phyloP scores from a whole-genome alignment of 163 green algal genomes.

The Prototheca cutis region DNA sequence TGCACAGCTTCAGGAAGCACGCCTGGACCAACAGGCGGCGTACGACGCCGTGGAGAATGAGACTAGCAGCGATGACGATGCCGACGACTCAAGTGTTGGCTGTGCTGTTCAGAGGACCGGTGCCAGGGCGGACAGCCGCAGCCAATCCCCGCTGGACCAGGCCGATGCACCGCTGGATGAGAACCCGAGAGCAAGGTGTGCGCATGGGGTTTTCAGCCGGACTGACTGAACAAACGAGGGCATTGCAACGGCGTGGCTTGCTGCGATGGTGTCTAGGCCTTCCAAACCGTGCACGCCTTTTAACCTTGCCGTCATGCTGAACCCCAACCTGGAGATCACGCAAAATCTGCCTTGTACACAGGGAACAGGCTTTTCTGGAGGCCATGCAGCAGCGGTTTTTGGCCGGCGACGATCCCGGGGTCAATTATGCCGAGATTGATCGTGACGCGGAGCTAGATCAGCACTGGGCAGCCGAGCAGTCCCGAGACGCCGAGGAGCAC shows the following conservation, averaged over 20 bases:
- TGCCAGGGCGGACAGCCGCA: no score
- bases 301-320: background rate
- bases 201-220: no score
- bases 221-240: background rate
- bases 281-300: no score
- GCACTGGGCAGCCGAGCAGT: constrained; percentile 22
- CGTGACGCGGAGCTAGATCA: constrained; percentile 37
- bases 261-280: no score
- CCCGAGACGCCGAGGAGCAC: constrained; percentile 41
- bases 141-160: no score
- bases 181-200: no score
- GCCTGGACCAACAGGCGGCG: background rate
- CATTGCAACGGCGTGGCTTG: background rate
- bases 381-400: constrained; percentile 23
- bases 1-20: background rate
- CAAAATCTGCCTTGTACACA: background rate
- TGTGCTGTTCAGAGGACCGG: no score
- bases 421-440: constrained; percentile 19
- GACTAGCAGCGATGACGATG: background rate
- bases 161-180: no score
- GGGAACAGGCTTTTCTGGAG: background rate
- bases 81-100: no score
- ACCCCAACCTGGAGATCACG: background rate
- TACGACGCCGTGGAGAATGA: background rate
- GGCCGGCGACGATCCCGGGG: constrained; percentile 6